Conservation (phyloP, 148 eudicot species). For the Limonium bicolor region DNA sequence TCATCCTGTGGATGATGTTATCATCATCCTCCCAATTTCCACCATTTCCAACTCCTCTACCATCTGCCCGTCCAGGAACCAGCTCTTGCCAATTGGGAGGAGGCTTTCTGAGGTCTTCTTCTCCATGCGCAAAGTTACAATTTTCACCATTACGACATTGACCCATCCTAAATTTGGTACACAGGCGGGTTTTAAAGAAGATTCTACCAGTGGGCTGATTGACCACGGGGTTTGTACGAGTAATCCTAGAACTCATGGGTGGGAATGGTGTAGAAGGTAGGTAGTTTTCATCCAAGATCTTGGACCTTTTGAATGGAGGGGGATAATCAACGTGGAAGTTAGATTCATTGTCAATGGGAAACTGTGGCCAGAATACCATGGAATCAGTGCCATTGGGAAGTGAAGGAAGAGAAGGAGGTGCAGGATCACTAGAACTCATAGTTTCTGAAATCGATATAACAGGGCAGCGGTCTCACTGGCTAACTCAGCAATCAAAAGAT, state of each 20-base stretch:
- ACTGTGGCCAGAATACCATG: conserved; percentile 15
- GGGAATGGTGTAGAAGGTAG: conserved; percentile 5
- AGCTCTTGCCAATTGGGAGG: conserved; percentile 93
- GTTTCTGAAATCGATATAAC: too few relatives aligned
- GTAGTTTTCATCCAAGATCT: conserved; percentile 15
- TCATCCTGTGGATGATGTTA: conserved; percentile 43
- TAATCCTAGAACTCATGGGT: conserved; percentile 17
- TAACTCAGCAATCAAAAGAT: too few relatives aligned
- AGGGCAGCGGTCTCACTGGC: too few relatives aligned
- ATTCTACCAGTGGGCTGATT: conserved; percentile 48
- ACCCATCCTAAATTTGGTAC: conserved; percentile 58
- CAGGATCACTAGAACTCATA: conserved; percentile 3
- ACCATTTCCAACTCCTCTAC: conserved; percentile 25
- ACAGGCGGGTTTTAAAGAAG: conserved; percentile 67
- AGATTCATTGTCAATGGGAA: conserved; percentile 1
- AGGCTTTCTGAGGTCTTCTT: conserved; percentile 58
- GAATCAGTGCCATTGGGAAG: conserved; percentile 8
- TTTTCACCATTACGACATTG: conserved; percentile 57
- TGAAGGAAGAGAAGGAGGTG: neutral
- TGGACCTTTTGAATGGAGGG: conserved; percentile 35
- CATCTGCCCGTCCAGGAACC: conserved; percentile 27
- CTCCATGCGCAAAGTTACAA: conserved; percentile 86
- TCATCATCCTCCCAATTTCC: conserved; percentile 69
- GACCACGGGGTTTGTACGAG: conserved; percentile 19
- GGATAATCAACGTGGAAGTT: conserved; percentile 25